Evolutionary conservation across 1,139 yeast species (phyloP), one percentile per base, ranked within the genome.

Genomic region (Pichia kudriavzevii): DNA sequence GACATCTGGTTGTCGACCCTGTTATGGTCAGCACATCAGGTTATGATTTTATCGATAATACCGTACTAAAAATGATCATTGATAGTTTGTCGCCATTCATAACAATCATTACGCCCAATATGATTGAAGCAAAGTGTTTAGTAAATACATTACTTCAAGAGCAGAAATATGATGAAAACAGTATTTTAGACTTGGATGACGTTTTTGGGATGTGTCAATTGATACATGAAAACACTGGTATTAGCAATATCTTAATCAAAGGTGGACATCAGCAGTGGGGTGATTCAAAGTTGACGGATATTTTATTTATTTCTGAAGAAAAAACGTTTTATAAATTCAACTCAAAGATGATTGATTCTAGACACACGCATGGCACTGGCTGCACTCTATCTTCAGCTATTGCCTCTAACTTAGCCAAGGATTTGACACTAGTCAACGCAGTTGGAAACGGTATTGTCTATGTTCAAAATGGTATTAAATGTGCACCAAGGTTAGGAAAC

Each of bases 321-420:
- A 65, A 62, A 4, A 48, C 52, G 1, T 56, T 64, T 28, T 61
- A 67, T 2, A 53, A 72, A 1, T 75, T 71, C 51, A 64, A 66
- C 42, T 74, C 87, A 7, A 56, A 55, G 3, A 72, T 55, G 45
- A 56, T 76, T 14, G 55, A 60, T 4, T 66, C 84, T 2, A 53
- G 59, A 4, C 72, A 77, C 48, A 76, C 87, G 1, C 96, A 87
- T 55, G 96, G 96, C 8, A 84, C 95, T 2, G 96, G 96, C 1
- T 87, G 96, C 56, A 82, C 95, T 0, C 63, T 87, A 34, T 77
- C 94, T 0, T 78, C 95, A 1, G 69, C 94, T 1, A 79, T 87
- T 46, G 79, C 94, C 0, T 75, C 93, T 1, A 76, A 81, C 47
- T 47, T 84, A 31, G 88, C 94, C 3, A 64, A 63, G 28, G 77